These are phyloP conservation scores for Aspergillus latus DNA, from an alignment of 2,329 filamentous ascomycete species.

Conservation along the genomic window DNA sequence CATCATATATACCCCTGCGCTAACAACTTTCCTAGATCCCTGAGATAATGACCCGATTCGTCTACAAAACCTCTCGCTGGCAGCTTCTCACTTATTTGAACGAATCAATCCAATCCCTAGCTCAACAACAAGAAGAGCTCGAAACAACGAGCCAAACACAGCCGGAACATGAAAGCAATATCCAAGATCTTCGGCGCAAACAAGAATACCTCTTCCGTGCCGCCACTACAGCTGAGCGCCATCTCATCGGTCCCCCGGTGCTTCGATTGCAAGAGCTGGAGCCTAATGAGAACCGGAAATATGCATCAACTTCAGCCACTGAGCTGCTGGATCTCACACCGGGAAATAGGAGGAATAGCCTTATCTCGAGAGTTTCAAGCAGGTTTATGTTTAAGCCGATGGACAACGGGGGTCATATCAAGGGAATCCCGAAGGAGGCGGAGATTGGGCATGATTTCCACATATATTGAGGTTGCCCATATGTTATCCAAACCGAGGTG, in stretches of 20 bases:
- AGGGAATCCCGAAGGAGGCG: constrained; percentile 60
- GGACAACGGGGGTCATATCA: constrained; percentile 49
- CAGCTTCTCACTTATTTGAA: constrained; percentile 72
- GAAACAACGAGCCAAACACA: constrained; percentile 32
- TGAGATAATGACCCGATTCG: constrained; percentile 78
- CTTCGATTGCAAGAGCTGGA: constrained; percentile 64
- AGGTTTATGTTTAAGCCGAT: constrained; percentile 25
- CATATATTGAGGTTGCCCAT: constrained; percentile 27
- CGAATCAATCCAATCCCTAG: constrained; percentile 58
- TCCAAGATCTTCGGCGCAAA: constrained; percentile 43
- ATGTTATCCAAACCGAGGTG: neutral
- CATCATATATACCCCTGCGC: neutral
- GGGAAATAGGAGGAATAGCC: constrained; percentile 23
- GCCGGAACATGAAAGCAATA: constrained; percentile 42
- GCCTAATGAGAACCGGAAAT: neutral
- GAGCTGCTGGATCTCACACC: constrained; percentile 33
- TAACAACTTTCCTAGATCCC: constrained; percentile 58
- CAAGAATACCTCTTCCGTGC: constrained; percentile 72
- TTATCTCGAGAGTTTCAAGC: constrained; percentile 26
- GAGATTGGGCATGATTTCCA: constrained; percentile 41
- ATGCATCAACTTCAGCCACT: constrained; percentile 12
- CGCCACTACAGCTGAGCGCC: constrained; percentile 72
- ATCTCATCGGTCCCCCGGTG: constrained; percentile 78
- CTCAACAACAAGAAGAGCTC: constrained; percentile 40
- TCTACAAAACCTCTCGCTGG: constrained; percentile 85